phyloP scores from a whole-genome alignment of 208 protist genomes.

The Acanthamoeba royreba region DNA sequence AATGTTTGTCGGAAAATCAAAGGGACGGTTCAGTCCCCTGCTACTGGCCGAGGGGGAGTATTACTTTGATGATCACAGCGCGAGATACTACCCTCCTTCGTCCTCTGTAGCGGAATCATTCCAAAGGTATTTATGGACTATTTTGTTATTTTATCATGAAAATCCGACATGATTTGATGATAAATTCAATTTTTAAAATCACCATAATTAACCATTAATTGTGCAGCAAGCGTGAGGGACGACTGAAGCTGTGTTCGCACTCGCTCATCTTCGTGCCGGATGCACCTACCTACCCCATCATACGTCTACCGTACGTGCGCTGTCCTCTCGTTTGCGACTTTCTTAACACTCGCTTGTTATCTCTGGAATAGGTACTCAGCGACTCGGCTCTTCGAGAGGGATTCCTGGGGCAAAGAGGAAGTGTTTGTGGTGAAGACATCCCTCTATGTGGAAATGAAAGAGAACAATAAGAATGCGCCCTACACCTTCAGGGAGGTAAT shows the following conservation, averaged over 20 bases:
- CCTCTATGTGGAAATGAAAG: constrained; percentile 61
- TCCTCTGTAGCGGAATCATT: background rate
- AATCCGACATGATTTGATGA: too few species aligned
- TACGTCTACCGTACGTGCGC: constrained; percentile 69
- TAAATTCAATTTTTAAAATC: background rate
- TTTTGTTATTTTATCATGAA: background rate
- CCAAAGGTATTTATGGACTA: background rate
- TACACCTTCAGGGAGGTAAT: constrained; percentile 59
- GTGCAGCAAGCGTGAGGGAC: constrained; percentile 47
- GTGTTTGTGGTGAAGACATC: background rate
- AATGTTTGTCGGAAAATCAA: constrained; percentile 34
- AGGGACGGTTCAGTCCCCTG: constrained; percentile 66
- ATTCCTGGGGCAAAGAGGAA: background rate
- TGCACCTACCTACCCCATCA: constrained; percentile 62
- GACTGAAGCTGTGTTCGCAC: constrained; percentile 73
- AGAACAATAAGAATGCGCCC: constrained; percentile 66
- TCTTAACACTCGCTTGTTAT: background rate
- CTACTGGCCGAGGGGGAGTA: constrained; percentile 79
- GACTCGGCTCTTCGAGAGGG: background rate
- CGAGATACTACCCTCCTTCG: constrained; percentile 65
- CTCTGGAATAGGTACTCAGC: background rate
- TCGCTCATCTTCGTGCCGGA: constrained; percentile 81
- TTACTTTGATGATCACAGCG: constrained; percentile 76
- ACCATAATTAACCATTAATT: background rate
- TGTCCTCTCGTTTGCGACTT: background rate